Conservation (phyloP, 2,329 filamentous ascomycete species). For the Phialophora tarda region DNA sequence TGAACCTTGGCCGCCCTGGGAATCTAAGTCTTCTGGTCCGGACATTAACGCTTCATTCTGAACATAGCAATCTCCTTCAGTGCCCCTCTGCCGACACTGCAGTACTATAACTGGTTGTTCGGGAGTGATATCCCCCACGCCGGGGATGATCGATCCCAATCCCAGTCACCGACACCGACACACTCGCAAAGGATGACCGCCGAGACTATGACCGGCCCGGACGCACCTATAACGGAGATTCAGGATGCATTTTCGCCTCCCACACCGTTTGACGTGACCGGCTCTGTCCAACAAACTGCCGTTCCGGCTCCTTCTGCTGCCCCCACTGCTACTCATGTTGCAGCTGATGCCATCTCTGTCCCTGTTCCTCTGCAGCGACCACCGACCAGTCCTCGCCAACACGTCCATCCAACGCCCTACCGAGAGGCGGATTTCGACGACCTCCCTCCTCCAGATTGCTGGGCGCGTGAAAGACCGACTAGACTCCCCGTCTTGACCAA, state of each 20-base stretch:
- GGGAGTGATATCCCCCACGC: conserved; percentile 62
- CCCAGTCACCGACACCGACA: conserved; percentile 51
- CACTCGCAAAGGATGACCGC: not conserved
- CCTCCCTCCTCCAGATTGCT: not conserved
- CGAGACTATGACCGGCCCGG: not conserved
- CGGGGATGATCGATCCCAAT: conserved; percentile 64
- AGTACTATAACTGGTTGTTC: conserved; percentile 5
- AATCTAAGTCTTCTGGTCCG: not conserved
- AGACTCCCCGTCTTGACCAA: not conserved
- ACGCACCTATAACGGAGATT: not conserved
- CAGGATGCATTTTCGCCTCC: not conserved
- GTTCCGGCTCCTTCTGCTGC: not conserved
- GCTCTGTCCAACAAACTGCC: not conserved
- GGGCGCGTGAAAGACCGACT: not conserved
- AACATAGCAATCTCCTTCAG: conserved; percentile 1
- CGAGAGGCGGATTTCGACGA: not conserved
- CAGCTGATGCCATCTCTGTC: not conserved
- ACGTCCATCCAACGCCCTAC: not conserved
- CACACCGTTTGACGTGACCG: not conserved
- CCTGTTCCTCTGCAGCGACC: not conserved
- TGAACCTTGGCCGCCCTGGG: not conserved
- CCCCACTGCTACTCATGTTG: not conserved
- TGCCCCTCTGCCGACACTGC: not conserved
- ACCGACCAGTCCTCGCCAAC: not conserved
- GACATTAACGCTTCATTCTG: not conserved